phyloP scores from a whole-genome alignment of 2,329 filamentous ascomycete genomes.

The Verticillium tricorpus region DNA sequence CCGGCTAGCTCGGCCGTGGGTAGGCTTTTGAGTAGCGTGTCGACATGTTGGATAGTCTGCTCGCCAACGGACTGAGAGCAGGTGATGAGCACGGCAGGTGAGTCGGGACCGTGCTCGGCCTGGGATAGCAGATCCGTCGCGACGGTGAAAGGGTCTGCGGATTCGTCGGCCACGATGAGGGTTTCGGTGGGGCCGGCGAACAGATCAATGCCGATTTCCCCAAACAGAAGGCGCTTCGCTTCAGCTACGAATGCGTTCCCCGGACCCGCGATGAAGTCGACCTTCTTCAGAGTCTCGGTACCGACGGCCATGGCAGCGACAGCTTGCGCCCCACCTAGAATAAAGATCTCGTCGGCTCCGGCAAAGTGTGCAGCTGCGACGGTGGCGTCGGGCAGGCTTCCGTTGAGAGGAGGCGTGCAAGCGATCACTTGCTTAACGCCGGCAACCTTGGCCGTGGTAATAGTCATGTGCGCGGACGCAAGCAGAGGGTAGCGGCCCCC shows the following conservation, averaged over 20 bases:
- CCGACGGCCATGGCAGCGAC: conserved; percentile 47
- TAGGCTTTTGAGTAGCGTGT: conserved; percentile 33
- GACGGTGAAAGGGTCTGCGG: conserved; percentile 38
- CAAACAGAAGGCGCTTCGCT: conserved; percentile 48
- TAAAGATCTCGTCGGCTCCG: conserved; percentile 45
- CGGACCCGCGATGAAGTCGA: conserved; percentile 48
- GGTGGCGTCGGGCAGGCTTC: conserved; percentile 41
- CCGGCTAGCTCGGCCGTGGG: conserved; percentile 37
- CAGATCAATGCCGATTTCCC: conserved; percentile 49
- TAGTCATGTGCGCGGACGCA: conserved; percentile 51
- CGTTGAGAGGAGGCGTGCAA: conserved; percentile 46
- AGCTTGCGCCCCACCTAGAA: conserved; percentile 48
- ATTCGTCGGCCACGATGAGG: conserved; percentile 42
- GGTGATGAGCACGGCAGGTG: conserved; percentile 45
- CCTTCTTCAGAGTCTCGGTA: conserved; percentile 41
- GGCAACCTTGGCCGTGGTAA: conserved; percentile 49
- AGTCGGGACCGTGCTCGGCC: conserved; percentile 48
- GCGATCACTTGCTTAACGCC: conserved; percentile 45
- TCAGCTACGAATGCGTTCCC: conserved; percentile 52
- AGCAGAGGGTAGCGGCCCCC: conserved; percentile 49
- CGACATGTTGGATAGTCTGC: conserved; percentile 30
- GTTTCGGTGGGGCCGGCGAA: conserved; percentile 50
- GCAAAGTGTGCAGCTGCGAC: conserved; percentile 46
- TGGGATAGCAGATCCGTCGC: conserved; percentile 44
- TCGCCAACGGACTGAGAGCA: conserved; percentile 33